Conservation (phyloP, 140 eudicot species). For the Senecio squalidus region DNA sequence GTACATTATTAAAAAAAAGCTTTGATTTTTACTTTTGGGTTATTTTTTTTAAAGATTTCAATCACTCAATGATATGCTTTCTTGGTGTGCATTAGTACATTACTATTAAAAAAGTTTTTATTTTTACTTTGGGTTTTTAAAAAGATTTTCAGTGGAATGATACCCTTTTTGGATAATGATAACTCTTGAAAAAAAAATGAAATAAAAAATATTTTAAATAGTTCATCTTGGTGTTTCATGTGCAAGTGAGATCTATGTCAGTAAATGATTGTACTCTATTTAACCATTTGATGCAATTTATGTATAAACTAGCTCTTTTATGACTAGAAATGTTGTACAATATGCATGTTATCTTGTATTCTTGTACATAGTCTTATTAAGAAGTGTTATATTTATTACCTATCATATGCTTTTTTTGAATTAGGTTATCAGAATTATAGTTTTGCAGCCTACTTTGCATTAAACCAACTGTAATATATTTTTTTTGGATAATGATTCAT, state of each 20-base stretch:
- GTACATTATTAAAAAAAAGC: slow-evolving; percentile 12
- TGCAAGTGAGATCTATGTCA: slow-evolving; percentile 10
- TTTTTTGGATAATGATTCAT: too few relatives aligned
- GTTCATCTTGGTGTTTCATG: slow-evolving; percentile 5
- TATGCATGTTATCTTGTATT: not conserved
- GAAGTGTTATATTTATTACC: not conserved
- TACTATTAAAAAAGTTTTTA: not conserved
- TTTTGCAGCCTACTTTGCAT: too few relatives aligned
- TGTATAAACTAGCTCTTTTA: slow-evolving; percentile 1
- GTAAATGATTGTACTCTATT: slow-evolving; percentile 7
- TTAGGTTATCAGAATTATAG: not conserved
- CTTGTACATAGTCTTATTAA: not conserved
- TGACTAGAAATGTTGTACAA: not conserved
- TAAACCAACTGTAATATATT: too few relatives aligned
- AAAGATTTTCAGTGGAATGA: slow-evolving; percentile 4
- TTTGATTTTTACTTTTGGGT: slow-evolving; percentile 14
- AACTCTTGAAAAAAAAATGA: not conserved
- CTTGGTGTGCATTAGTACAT: slow-evolving; percentile 19
- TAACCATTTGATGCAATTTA: slow-evolving; percentile 2
- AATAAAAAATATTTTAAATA: not conserved
- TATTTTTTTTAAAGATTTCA: slow-evolving; percentile 9
- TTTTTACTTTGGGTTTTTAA: slow-evolving; percentile 16
- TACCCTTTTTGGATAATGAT: slow-evolving; percentile 18
- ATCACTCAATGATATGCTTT: slow-evolving; percentile 21
- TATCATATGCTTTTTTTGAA: not conserved